phyloP scores from a whole-genome alignment of 176 grass and related monocot species.

The Poa pratensis region DNA sequence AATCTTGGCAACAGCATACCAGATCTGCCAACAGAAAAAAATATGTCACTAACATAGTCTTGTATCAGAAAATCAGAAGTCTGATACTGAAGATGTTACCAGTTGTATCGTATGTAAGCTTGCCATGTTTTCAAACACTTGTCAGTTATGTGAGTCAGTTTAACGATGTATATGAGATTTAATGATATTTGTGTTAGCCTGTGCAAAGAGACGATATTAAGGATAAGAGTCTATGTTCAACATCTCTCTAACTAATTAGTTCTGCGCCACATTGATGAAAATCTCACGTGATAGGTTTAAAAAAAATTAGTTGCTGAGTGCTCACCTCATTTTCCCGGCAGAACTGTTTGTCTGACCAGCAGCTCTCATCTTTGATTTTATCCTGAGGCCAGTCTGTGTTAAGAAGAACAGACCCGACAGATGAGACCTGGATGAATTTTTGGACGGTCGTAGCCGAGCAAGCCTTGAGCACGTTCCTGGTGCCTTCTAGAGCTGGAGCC shows the following conservation, averaged over 20 bases:
- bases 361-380: constrained; percentile 39
- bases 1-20: constrained; percentile 51
- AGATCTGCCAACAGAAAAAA: constrained; percentile 28
- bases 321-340: constrained; percentile 36
- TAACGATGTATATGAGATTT: not conserved
- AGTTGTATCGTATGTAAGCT: not conserved
- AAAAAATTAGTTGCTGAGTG: not conserved
- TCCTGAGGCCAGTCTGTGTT: constrained; percentile 37
- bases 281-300: not conserved
- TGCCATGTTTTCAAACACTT: not conserved
- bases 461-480: constrained; percentile 40
- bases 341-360: constrained; percentile 45
- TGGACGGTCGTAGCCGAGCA: constrained; percentile 15
- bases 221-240: not conserved
- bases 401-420: not conserved
- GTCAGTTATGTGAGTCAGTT: not conserved
- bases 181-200: not conserved
- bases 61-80: not conserved
- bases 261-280: not conserved
- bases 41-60: not conserved
- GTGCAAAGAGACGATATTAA: not conserved
- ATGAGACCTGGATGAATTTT: constrained; percentile 35
- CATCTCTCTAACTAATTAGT: not conserved
- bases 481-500: constrained; percentile 36
- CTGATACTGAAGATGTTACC: not conserved